A percentile compares a stretch with the other conserved stretches of the same genome.
Conservation (phyloP, 768 basidiomycete species). For the Lentinula boryana region DNA sequence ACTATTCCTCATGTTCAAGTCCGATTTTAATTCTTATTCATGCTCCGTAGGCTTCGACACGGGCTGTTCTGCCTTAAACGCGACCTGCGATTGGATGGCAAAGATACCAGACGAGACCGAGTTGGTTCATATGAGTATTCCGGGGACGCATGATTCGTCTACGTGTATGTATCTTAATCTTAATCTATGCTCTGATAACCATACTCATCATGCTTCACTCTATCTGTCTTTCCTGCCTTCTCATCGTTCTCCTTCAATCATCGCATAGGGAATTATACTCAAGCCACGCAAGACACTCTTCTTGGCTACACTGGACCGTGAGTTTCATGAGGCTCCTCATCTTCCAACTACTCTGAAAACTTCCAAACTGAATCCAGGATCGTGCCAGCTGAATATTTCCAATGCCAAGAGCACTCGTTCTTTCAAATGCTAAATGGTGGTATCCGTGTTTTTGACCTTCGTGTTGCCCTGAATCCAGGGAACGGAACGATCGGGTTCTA, state of each 20-base stretch:
- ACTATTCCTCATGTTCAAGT: background rate
- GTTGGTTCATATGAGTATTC: conserved; percentile 20
- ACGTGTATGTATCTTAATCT: conserved; percentile 11
- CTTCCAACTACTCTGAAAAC: background rate
- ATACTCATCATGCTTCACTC: too few relatives aligned
- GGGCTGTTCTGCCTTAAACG: conserved; percentile 10
- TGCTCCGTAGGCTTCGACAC: conserved; percentile 11
- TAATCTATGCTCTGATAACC: background rate
- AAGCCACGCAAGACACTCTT: conserved; percentile 16
- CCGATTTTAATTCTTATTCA: background rate
- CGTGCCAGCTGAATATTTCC: conserved; percentile 28
- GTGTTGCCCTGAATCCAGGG: conserved; percentile 44
- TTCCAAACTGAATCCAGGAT: conserved; percentile 12
- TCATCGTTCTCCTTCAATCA: background rate
- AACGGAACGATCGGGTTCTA: conserved; percentile 45
- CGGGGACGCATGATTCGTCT: conserved; percentile 23
- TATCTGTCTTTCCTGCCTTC: too few relatives aligned
- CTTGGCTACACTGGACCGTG: conserved; percentile 16
- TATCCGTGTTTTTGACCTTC: conserved; percentile 44
- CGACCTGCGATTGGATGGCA: conserved; percentile 21
- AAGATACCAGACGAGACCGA: conserved; percentile 17
- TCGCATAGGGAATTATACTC: conserved; percentile 17
- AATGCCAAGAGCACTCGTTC: conserved; percentile 41
- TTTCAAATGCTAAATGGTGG: conserved; percentile 41
- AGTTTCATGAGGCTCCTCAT: background rate